Conservation (phyloP, 768 basidiomycete genomes). For the Auricularia heimuer region DNA sequence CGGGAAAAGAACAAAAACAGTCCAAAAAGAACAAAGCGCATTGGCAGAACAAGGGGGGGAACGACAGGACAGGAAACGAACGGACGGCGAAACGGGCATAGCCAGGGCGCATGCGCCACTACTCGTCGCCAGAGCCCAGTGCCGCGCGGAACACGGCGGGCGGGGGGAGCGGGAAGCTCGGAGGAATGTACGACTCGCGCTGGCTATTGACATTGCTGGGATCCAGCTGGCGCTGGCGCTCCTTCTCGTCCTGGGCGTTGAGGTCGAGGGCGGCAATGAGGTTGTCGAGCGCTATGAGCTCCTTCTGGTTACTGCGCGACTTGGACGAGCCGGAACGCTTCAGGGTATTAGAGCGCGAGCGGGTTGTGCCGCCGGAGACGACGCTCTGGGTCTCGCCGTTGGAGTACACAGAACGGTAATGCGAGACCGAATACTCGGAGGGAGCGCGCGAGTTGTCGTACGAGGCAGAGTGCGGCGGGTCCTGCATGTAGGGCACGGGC, state of each 20-base stretch:
- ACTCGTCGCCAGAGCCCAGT: not conserved
- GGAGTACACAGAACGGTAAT: not conserved
- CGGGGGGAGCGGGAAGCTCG: not conserved
- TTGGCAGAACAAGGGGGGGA: no score
- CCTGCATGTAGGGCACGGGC: not conserved
- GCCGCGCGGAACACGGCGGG: not conserved
- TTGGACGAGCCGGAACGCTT: not conserved
- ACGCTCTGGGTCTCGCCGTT: not conserved
- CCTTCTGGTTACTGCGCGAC: not conserved
- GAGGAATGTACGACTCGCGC: not conserved
- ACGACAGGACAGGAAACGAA: no score
- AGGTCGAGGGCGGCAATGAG: not conserved
- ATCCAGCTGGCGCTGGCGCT: not conserved
- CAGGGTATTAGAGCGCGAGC: not conserved
- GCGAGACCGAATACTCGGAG: not conserved
- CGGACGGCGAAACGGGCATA: no score
- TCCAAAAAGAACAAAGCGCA: no score
- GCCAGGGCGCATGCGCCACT: not conserved
- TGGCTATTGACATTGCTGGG: not conserved
- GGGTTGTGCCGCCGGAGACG: not conserved
- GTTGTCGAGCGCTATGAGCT: slow-evolving; percentile 1
- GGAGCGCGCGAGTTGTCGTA: not conserved
- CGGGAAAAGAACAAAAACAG: no score
- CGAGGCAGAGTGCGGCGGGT: not conserved
- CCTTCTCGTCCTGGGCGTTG: not conserved